Evolutionary conservation across 169 alveolate genomes (phyloP).

Genomic region (Plasmodium gonderi): DNA sequence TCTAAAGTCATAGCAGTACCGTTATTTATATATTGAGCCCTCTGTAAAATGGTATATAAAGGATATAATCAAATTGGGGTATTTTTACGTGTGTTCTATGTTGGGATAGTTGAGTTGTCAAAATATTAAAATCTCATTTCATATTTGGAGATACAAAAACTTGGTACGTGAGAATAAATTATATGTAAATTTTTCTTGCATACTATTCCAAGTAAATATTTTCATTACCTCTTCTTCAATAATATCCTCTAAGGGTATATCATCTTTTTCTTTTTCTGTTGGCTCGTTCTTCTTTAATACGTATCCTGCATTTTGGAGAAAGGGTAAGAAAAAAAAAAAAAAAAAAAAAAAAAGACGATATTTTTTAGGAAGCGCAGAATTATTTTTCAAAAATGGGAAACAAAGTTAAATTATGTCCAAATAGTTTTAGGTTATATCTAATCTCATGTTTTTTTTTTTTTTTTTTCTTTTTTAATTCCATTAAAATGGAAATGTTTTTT

Average conservation of each 20-base stretch:
- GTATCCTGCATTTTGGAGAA: slow-evolving; percentile 57
- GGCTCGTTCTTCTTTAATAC: slow-evolving; percentile 79
- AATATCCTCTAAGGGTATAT: slow-evolving; percentile 92
- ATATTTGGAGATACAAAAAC: not conserved
- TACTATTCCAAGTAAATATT: slow-evolving; percentile 28
- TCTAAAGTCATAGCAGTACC: slow-evolving; percentile 94
- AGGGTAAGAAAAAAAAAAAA: not conserved
- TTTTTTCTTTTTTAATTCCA: not conserved
- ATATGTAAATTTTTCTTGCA: not conserved
- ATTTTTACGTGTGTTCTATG: too few species aligned
- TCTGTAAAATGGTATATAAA: not conserved
- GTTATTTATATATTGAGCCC: slow-evolving; percentile 31
- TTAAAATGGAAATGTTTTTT: not conserved
- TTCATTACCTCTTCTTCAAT: slow-evolving; percentile 92
- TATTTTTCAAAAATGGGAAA: not conserved
- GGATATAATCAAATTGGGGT: not conserved
- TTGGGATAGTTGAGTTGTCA: too few species aligned
- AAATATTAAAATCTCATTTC: too few species aligned
- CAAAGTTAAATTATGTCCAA: not conserved
- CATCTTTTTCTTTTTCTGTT: slow-evolving; percentile 84
- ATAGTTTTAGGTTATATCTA: not conserved
- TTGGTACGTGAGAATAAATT: not conserved
- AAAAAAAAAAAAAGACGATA: not conserved
- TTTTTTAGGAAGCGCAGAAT: not conserved
- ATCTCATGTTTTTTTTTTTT: not conserved